Percentiles rank a stretch among this genome's conserved stretches.
These are phyloP conservation scores for Emydomyces testavorans DNA, from an alignment of 2,329 filamentous ascomycete genomes.

Conservation along the genomic window DNA sequence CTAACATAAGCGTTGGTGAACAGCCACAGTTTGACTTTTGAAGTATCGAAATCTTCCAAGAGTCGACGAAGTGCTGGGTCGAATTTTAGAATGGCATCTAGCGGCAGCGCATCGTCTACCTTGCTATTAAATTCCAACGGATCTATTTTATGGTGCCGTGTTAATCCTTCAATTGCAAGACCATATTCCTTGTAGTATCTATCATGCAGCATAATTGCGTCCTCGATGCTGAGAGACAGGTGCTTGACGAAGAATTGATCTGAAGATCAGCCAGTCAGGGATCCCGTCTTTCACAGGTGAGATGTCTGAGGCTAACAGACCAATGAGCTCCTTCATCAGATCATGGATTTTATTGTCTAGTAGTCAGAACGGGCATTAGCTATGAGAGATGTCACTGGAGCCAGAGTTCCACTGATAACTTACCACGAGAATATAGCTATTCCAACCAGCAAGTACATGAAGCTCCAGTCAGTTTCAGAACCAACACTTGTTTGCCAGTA, in stretches of 20 bases:
- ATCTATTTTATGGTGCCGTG: slow-evolving; percentile 88
- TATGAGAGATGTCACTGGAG: background rate
- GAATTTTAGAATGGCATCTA: slow-evolving; percentile 73
- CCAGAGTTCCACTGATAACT: background rate
- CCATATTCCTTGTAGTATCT: slow-evolving; percentile 95
- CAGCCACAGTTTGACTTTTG: slow-evolving; percentile 80
- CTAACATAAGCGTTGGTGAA: slow-evolving; percentile 93
- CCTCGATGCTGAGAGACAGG: slow-evolving; percentile 59
- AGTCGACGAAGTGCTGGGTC: slow-evolving; percentile 62
- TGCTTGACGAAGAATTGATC: slow-evolving; percentile 55
- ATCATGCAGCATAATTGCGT: slow-evolving; percentile 74
- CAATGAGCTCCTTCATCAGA: slow-evolving; percentile 75
- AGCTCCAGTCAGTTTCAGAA: background rate
- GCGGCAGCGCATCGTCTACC: slow-evolving; percentile 86
- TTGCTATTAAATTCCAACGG: slow-evolving; percentile 87
- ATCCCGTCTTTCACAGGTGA: background rate
- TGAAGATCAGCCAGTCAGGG: slow-evolving; percentile 18
- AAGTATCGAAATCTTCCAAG: slow-evolving; percentile 68
- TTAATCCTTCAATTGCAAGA: slow-evolving; percentile 89
- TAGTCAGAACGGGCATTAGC: slow-evolving; percentile 3
- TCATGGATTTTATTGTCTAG: slow-evolving; percentile 69
- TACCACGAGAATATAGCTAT: slow-evolving; percentile 74
- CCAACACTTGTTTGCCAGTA: background rate
- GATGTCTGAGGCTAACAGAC: slow-evolving; percentile 19
- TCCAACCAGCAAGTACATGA: slow-evolving; percentile 1